Base-by-base conservation (phyloP, 192 early-diverging fungal species). In the Globomyces pollinis-pini region DNA sequence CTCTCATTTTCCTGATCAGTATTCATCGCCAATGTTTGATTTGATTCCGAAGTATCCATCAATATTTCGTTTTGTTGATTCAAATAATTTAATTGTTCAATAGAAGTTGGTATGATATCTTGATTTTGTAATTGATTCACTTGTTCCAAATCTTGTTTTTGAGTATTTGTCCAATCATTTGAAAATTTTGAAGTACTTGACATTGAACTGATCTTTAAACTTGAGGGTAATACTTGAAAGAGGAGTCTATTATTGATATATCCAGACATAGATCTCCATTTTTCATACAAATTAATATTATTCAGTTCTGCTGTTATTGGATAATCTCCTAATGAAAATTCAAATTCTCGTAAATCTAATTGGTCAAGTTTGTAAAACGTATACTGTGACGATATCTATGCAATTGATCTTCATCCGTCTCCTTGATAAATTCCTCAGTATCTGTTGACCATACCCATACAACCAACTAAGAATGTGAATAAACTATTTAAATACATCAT, bases 301-400 rank as follows among this genome's bases (percentile, higher is more conserved):
- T 20, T 20, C 2, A 86, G 83, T 20, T 75, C 66, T 1, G 89
- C 59, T 12, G 88, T n/a, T n/a, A n/a, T n/a, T n/a, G n/a, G 91
- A 67, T 93, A 97, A 6, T 87, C 71, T 12, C 91, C 94, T 2
- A 95, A 76, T 44, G 74, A 80, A 4, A 69, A 72, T 61, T 98
- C 93, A 55, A 93, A 78, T 34, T 86, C 80, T 15, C 88, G 74
- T 39, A 93, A 84, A 42, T 87, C 85, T 85, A 72, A 24, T 7
- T 43, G 0, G 16, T 18, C 6, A 43, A 18, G 41, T 43, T 43
- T 4, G 3, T 9, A 61, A 15, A 0, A 1, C 13, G 60, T 38
- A 50, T 76, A 91, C 90, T 86, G 53, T 45, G 36, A 28, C 64
- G 74, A 42, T 83, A 76, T 42, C 87, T 65, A 57, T 84, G 78